A percentile compares a stretch with the other conserved stretches of the same genome.
These are phyloP conservation scores for Xylaria sp. DNA, from an alignment of 2,329 filamentous ascomycete genomes.

Conservation along the genomic window DNA sequence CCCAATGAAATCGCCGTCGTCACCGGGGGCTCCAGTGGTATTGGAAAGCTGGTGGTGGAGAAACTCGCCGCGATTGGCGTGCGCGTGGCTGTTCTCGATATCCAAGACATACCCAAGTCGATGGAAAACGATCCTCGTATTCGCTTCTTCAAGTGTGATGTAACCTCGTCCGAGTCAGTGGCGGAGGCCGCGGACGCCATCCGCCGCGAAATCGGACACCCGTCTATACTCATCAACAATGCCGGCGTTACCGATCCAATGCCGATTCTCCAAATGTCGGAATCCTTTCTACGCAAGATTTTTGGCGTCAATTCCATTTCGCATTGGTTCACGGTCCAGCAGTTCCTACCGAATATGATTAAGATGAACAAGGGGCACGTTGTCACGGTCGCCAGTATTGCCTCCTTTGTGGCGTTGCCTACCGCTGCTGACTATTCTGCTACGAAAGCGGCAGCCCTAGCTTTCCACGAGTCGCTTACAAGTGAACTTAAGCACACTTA, in stretches of 20 bases:
- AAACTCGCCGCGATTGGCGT: conserved; percentile 31
- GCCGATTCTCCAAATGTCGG: conserved; percentile 32
- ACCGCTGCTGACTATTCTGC: conserved; percentile 34
- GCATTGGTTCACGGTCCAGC: conserved; percentile 38
- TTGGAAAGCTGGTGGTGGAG: conserved; percentile 34
- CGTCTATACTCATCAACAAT: conserved; percentile 40
- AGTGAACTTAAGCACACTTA: conserved; percentile 36
- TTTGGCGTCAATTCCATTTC: conserved; percentile 36
- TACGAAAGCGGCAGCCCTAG: conserved; percentile 33
- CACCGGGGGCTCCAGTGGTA: conserved; percentile 38
- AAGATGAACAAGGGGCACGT: conserved; percentile 38
- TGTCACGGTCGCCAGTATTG: conserved; percentile 36
- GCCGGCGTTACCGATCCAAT: conserved; percentile 32
- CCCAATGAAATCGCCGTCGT: conserved; percentile 38
- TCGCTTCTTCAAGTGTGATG: conserved; percentile 36
- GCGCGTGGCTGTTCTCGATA: conserved; percentile 37
- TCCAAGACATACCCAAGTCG: conserved; percentile 32
- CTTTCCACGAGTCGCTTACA: conserved; percentile 38
- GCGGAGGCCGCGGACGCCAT: conserved; percentile 31
- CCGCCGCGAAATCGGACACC: conserved; percentile 33
- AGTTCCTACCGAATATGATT: conserved; percentile 39
- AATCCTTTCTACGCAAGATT: conserved; percentile 31
- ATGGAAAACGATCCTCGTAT: conserved; percentile 28
- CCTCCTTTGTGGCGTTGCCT: conserved; percentile 35
- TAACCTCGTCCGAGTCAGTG: conserved; percentile 33